These are phyloP conservation scores for Cercospora zeae-maydis DNA, from an alignment of 2,329 filamentous ascomycete species.

Conservation along the genomic window DNA sequence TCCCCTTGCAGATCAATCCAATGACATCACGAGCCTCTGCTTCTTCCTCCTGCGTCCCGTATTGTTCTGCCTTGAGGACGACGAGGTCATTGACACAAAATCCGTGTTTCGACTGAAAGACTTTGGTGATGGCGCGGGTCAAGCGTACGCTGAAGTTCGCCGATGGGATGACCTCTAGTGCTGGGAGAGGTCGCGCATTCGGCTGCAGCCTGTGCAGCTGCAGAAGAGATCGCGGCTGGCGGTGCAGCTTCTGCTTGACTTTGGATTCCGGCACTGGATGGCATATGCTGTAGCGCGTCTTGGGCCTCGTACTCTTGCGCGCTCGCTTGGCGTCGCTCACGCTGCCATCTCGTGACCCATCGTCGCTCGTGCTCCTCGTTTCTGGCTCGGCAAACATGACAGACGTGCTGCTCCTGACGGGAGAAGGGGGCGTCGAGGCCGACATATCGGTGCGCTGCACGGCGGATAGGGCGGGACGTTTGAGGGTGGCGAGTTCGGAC, in stretches of 20 bases:
- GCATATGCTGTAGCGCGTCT: constrained; percentile 64
- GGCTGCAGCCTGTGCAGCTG: constrained; percentile 66
- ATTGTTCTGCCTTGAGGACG: constrained; percentile 67
- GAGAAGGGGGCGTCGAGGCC: constrained; percentile 25
- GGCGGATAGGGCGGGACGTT: constrained; percentile 24
- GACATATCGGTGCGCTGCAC: constrained; percentile 12
- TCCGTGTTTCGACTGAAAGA: constrained; percentile 61
- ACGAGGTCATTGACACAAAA: constrained; percentile 68
- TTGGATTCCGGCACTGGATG: constrained; percentile 60
- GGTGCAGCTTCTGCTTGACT: constrained; percentile 59
- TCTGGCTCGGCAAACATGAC: constrained; percentile 38
- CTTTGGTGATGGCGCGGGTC: constrained; percentile 58
- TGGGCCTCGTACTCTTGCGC: constrained; percentile 43
- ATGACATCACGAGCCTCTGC: constrained; percentile 56
- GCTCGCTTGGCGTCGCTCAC: constrained; percentile 28
- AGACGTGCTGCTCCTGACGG: constrained; percentile 27
- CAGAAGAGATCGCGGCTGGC: constrained; percentile 65
- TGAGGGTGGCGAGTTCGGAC: constrained; percentile 2
- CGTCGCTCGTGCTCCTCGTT: constrained; percentile 29
- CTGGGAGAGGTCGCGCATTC: constrained; percentile 61
- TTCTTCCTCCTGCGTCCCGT: constrained; percentile 52
- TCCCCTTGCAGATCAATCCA: constrained; percentile 60
- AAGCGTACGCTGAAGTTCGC: constrained; percentile 57
- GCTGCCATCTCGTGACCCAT: constrained; percentile 34
- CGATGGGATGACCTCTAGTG: constrained; percentile 67